Conservation (phyloP, 2,329 filamentous ascomycete species). For the Ophiocordyceps robertsii region DNA sequence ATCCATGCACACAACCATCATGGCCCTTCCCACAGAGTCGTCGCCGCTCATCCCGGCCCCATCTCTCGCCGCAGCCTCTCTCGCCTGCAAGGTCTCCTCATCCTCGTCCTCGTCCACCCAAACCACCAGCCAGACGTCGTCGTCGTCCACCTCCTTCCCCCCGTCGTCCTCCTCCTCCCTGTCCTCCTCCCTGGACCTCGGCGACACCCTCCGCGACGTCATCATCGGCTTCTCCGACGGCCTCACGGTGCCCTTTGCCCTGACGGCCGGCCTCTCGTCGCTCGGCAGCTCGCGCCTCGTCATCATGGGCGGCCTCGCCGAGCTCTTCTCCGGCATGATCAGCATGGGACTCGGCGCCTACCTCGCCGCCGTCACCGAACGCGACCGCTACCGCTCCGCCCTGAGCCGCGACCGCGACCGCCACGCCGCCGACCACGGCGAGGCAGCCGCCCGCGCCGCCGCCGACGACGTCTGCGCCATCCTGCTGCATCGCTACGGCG, state of each 20-base stretch:
- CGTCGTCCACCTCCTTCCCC: not conserved
- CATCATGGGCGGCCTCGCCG: constrained; percentile 60
- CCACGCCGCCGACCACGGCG: constrained; percentile 24
- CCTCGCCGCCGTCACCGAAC: constrained; percentile 49
- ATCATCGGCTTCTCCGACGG: constrained; percentile 70
- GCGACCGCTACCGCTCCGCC: constrained; percentile 35
- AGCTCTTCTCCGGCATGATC: constrained; percentile 63
- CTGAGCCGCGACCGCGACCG: constrained; percentile 32
- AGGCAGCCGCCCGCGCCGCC: constrained; percentile 26
- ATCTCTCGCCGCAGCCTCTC: constrained; percentile 13
- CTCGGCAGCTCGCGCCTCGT: constrained; percentile 53
- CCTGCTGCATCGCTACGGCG: constrained; percentile 35
- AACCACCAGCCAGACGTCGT: not conserved
- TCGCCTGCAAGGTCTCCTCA: constrained; percentile 7
- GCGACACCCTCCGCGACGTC: constrained; percentile 42
- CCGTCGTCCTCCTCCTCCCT: constrained; percentile 4
- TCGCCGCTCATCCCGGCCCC: constrained; percentile 19
- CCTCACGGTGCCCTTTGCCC: constrained; percentile 65
- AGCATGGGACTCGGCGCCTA: constrained; percentile 68
- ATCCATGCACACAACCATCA: constrained; percentile 1
- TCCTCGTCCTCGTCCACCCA: constrained; percentile 5
- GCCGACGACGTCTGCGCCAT: constrained; percentile 31
- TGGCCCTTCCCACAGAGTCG: constrained; percentile 16
- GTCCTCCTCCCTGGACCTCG: constrained; percentile 18
- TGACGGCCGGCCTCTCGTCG: constrained; percentile 59